Percentiles rank a stretch among this genome's conserved stretches.
Evolutionary conservation across 164 flowering plant species (phyloP).

Genomic region (Aristolochia californica): DNA sequence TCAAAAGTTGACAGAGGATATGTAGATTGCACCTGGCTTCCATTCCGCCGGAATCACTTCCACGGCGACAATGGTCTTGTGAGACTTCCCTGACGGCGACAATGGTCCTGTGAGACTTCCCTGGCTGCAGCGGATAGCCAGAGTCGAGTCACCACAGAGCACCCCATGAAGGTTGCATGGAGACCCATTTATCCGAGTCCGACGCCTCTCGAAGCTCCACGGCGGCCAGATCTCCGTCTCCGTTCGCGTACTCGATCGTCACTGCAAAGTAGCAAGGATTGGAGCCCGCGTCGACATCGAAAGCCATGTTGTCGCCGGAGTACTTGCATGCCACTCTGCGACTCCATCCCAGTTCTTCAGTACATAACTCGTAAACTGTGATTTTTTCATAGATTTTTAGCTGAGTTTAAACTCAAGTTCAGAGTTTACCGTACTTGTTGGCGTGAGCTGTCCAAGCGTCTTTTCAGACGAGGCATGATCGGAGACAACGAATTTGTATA

Average conservation of each 20-base stretch:
- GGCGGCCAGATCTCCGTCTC: constrained; percentile 42
- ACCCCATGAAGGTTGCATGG: constrained; percentile 62
- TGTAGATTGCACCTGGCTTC: constrained; percentile 48
- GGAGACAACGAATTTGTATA: no score
- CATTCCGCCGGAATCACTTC: constrained; percentile 56
- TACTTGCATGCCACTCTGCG: constrained; percentile 46
- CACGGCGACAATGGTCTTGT: constrained; percentile 29
- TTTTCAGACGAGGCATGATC: no score
- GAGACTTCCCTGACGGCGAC: constrained; percentile 25
- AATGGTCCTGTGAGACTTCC: constrained; percentile 35
- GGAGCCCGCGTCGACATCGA: constrained; percentile 49
- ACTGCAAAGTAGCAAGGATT: constrained; percentile 41
- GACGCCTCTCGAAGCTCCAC: constrained; percentile 27
- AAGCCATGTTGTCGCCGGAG: constrained; percentile 26
- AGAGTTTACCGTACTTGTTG: no score
- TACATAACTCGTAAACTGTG: no score
- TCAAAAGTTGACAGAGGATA: constrained; percentile 42
- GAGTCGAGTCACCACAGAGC: constrained; percentile 48
- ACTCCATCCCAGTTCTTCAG: no score
- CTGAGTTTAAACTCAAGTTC: no score
- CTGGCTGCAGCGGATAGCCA: constrained; percentile 24
- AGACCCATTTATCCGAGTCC: constrained; percentile 15
- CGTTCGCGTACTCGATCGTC: constrained; percentile 34
- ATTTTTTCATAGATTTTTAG: no score
- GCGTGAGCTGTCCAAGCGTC: no score